A percentile compares a stretch with the other conserved stretches of the same genome.
These are phyloP conservation scores for Podila horticola DNA, from an alignment of 192 early-diverging fungal species.

Conservation along the genomic window DNA sequence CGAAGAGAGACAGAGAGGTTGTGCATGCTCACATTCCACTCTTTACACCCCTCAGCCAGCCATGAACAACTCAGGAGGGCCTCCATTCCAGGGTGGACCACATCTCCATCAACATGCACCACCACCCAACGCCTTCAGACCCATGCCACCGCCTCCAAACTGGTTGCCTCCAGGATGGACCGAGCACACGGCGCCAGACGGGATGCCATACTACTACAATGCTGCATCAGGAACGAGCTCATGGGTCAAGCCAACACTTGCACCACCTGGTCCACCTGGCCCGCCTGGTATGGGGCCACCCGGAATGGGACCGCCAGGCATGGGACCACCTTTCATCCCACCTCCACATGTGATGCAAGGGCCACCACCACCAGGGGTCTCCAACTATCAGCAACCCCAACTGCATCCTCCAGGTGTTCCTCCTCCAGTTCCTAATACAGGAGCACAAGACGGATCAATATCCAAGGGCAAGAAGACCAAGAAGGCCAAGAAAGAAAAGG, in stretches of 20 bases:
- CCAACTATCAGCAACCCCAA: constrained; percentile 3
- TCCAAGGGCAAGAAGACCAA: constrained; percentile 46
- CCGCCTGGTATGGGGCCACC: constrained; percentile 12
- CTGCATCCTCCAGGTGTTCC: constrained; percentile 9
- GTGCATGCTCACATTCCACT: neutral
- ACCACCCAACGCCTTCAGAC: constrained; percentile 14
- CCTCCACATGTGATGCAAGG: constrained; percentile 21
- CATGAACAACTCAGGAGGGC: constrained; percentile 3
- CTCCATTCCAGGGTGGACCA: constrained; percentile 9
- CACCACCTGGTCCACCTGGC: constrained; percentile 17
- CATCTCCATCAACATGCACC: constrained; percentile 10
- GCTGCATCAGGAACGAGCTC: constrained; percentile 70
- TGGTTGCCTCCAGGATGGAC: constrained; percentile 68
- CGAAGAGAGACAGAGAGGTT: no score
- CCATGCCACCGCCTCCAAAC: constrained; percentile 12
- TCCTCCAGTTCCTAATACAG: neutral
- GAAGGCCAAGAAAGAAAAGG: constrained; percentile 56
- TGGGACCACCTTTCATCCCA: constrained; percentile 26
- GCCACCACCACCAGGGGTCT: constrained; percentile 25
- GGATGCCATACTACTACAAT: constrained; percentile 82
- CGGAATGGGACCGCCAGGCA: no score
- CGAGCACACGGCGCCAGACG: constrained; percentile 68
- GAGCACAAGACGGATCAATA: neutral
- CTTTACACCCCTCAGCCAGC: neutral
- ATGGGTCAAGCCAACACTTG: constrained; percentile 68